Evolutionary conservation across 805 yeast genomes (phyloP).

Genomic region (Kluyveromyces aestuarii): DNA sequence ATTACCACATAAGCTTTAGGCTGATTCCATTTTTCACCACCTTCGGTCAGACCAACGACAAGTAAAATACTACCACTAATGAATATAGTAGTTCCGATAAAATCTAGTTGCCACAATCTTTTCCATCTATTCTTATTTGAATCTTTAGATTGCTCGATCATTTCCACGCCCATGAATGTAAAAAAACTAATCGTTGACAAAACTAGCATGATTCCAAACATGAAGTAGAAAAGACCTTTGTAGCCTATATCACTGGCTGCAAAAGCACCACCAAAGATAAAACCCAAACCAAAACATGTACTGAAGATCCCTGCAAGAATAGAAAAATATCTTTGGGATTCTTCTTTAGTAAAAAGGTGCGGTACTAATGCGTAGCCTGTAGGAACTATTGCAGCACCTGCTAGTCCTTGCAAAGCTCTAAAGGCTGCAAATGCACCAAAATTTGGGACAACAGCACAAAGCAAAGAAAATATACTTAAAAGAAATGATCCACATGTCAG

Average conservation of each 20-base stretch:
- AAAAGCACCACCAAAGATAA: conserved; percentile 39
- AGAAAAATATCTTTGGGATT: conserved; percentile 22
- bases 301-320: conserved; percentile 21
- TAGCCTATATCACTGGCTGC: conserved; percentile 31
- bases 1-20: conserved; percentile 36
- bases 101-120: conserved; percentile 23
- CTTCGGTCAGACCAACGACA: conserved; percentile 38
- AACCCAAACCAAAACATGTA: conserved; percentile 33
- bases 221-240: conserved; percentile 31
- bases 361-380: conserved; percentile 29
- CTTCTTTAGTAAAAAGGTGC: conserved; percentile 20
- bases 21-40: conserved; percentile 35
- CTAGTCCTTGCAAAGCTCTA: conserved; percentile 38
- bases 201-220: conserved; percentile 24
- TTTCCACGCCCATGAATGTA: not conserved
- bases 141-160: conserved; percentile 5
- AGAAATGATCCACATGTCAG: conserved; percentile 19
- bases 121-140: conserved; percentile 13
- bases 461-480: conserved; percentile 24
- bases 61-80: conserved; percentile 31
- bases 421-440: conserved; percentile 32
- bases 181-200: not conserved
- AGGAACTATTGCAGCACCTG: conserved; percentile 36
- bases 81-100: conserved; percentile 25
- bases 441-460: conserved; percentile 32